Conservation (phyloP, 768 basidiomycete species). For the Pholiota molesta region DNA sequence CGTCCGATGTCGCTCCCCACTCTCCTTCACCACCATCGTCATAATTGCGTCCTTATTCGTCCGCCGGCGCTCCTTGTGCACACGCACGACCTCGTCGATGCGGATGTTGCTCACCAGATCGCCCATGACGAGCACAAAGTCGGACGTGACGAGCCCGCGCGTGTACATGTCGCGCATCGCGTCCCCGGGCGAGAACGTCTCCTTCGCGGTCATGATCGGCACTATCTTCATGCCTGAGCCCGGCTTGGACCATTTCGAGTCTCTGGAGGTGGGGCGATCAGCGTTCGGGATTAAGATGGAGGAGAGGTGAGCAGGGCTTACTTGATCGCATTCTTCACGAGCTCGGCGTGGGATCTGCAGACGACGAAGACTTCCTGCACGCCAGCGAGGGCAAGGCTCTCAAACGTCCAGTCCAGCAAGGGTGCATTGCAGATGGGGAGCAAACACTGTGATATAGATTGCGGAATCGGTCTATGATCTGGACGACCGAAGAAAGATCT, state of each 20-base stretch:
- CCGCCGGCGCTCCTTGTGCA: conserved; percentile 86
- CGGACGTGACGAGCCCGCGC: conserved; percentile 85
- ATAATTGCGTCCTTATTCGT: conserved; percentile 93
- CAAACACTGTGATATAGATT: conserved; percentile 62
- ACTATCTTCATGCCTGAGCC: conserved; percentile 80
- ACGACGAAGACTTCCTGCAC: conserved; percentile 97
- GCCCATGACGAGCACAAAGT: conserved; percentile 90
- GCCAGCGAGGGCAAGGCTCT: conserved; percentile 91
- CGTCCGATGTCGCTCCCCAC: conserved; percentile 70
- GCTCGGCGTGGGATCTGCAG: conserved; percentile 87
- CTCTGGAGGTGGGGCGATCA: conserved; percentile 41
- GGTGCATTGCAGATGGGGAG: conserved; percentile 94
- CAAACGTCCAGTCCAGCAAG: conserved; percentile 95
- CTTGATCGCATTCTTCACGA: conserved; percentile 85
- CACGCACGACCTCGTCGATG: conserved; percentile 86
- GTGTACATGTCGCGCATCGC: conserved; percentile 94
- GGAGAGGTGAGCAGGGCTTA: conserved; percentile 40
- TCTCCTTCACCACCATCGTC: conserved; percentile 92
- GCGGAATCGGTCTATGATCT: conserved; percentile 15
- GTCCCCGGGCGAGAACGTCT: conserved; percentile 88
- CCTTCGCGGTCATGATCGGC: conserved; percentile 83
- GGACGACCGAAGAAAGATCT: conserved; percentile 16
- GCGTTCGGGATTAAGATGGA: not conserved
- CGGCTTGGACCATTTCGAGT: conserved; percentile 85
- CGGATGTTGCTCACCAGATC: conserved; percentile 93